Conservation (phyloP, 139 green algal genomes). For the Chlorella vulgaris region DNA sequence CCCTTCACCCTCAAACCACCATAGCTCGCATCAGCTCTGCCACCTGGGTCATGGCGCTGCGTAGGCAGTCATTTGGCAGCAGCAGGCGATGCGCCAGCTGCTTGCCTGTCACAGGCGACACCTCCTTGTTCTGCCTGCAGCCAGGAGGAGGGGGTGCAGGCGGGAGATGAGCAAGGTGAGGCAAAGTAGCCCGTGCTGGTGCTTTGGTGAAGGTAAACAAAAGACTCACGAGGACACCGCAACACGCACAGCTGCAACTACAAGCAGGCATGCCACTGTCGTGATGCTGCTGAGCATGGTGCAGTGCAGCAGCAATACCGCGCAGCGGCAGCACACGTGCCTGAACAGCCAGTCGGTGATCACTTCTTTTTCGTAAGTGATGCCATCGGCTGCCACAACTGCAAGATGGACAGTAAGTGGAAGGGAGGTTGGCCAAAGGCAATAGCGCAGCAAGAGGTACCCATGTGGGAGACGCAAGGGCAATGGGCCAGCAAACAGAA, state of each 20-base stretch:
- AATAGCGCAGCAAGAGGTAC: background rate
- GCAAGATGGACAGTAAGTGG: background rate
- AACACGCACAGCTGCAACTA: too few relatives aligned
- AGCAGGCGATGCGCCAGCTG: background rate
- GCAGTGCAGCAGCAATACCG: background rate
- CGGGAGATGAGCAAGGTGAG: background rate
- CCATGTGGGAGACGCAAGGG: background rate
- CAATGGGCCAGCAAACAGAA: too few relatives aligned
- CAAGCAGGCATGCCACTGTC: too few relatives aligned
- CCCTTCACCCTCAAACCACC: background rate
- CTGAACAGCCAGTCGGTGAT: conserved; percentile 16
- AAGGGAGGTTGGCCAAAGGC: background rate
- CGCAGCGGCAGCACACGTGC: background rate
- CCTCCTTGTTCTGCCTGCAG: conserved; percentile 25
- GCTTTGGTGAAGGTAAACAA: too few relatives aligned
- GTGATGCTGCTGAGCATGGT: too few relatives aligned
- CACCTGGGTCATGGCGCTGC: background rate
- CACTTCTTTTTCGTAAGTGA: conserved; percentile 11
- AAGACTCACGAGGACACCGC: too few relatives aligned
- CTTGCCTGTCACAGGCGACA: conserved; percentile 5
- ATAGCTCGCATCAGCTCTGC: background rate
- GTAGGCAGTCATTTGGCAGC: background rate
- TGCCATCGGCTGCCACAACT: conserved; percentile 7
- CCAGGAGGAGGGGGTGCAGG: background rate
- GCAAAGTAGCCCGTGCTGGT: too few relatives aligned